Evolutionary conservation across 305 asterid species (phyloP), one percentile per base, ranked within the genome.

Genomic region (Fraxinus albicans): DNA sequence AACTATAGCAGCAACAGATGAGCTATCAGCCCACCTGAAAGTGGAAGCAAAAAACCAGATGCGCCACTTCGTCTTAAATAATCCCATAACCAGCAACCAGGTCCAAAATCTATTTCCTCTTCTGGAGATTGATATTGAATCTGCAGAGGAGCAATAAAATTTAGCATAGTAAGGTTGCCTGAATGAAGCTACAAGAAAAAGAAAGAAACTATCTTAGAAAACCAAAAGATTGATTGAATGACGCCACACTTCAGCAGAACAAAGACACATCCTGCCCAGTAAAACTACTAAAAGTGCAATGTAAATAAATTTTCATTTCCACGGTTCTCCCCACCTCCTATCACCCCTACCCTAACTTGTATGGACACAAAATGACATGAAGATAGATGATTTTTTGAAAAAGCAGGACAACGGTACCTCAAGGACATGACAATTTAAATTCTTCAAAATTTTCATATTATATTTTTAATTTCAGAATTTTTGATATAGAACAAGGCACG

Each of bases 21-120:
- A 94, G 89, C 97, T 96, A 88, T 96, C 98, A 60, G 98, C 98
- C 82, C 97, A 86, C 99, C 97, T 15, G 98, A 94, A 83, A 96
- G 98, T 85, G 97, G 99, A 89, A 96, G 98, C 90, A 94, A 83
- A 83, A 93, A 93, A 25, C 98, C 99, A 73, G 99, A 94, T 34
- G 99, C 94, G 38, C 98, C 97, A 88, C 97, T 91, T 91, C 97
- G 91, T 88, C 98, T 88, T 82, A 96, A 81, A 85, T 96, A 96
- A 85, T 38, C 44, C 44, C 44, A 38, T 38, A 38, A 38, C 98
- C 97, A 96, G 89, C 98, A 91, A 86, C 89, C 96, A 73, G 99
- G 99, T 76, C 98, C 99, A 80, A 90, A 92, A 76, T 94, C 97
- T 86, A 96, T 96, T 88, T 93, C 98, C 92, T 96, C 99, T 86